These are phyloP conservation scores for Scedosporium boydii DNA, from an alignment of 2,329 filamentous ascomycete species.

Conservation along the genomic window DNA sequence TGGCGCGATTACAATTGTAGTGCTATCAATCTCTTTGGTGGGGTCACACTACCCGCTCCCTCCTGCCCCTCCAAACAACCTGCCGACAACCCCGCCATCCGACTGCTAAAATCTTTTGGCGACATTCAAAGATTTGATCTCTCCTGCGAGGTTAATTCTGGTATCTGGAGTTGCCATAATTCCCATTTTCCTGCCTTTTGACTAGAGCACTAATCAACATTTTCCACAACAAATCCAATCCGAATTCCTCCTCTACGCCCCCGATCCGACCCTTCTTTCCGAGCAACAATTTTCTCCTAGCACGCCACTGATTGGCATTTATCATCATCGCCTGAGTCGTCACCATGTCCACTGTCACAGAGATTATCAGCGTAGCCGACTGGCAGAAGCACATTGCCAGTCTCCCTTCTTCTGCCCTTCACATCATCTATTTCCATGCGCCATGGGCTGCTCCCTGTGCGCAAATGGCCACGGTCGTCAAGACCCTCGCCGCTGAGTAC, in stretches of 20 bases:
- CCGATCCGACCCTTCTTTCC: no score
- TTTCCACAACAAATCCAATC: neutral
- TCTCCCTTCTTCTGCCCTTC: slow-evolving; percentile 59
- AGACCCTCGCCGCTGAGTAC: slow-evolving; percentile 79
- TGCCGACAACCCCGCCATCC: neutral
- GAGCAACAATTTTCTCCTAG: no score
- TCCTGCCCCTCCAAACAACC: neutral
- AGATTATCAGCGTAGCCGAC: slow-evolving; percentile 63
- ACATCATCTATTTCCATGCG: slow-evolving; percentile 89
- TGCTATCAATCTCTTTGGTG: neutral
- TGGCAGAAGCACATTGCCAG: slow-evolving; percentile 62
- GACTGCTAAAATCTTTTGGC: neutral
- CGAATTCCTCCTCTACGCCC: neutral
- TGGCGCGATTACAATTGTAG: neutral
- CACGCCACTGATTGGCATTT: neutral
- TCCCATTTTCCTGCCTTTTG: no score
- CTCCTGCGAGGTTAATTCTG: no score
- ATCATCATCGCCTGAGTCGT: neutral
- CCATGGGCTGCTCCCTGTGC: slow-evolving; percentile 94
- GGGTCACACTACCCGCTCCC: neutral
- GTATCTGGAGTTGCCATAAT: no score
- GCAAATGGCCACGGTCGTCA: slow-evolving; percentile 83
- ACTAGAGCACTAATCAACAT: no score
- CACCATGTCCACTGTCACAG: slow-evolving; percentile 64
- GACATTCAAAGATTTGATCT: neutral